Evolutionary conservation across 2,329 filamentous ascomycete genomes (phyloP), one percentile per base, ranked within the genome.

Genomic region (Epichloe festucae): DNA sequence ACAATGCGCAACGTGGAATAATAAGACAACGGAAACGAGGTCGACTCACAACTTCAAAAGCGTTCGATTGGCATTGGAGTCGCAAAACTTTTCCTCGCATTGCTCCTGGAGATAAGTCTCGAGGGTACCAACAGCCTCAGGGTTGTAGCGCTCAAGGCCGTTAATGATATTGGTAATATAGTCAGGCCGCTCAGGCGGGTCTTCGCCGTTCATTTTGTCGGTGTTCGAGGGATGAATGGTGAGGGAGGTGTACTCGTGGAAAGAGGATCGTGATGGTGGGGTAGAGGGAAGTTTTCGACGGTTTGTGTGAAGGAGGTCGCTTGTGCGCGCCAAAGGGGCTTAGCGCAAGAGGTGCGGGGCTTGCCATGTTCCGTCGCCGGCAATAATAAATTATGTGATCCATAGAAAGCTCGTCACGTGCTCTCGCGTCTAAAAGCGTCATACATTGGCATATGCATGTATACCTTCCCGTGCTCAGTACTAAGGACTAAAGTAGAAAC

Each of bases 141-240:
- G 93, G 72, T 98, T 98, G 77, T 98, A 98, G 65, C 93, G 82
- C 73, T 98, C 93, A 58, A 98, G 87, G 62, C 93, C 91, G 73
- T 91, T 95, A 67, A 98, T 89, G 66, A 98, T 96, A 70, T 75
- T 78, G 67, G 89, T 85, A 71, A 98, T 94, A 70, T 93, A 84
- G 60, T 93, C 87, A 62, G 93, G 91, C 70, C 93, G 79, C 72
- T 95, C 88, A 63, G 88, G 84, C 75, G 88, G 87, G 72, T 90
- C 87, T 78, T 96, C 91, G 74, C 75, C 75, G 73, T 79, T 79
- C 78, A 81, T 81, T 59, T 60, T 79, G 73, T 62, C 57, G 62
- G 58, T 54, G 54, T 53, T 49, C 52, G 36, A 48, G 47, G 55
- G 56, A 53, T 58, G 57, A 56, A 59, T 58, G 46, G 51, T 49